Evolutionary conservation across 169 alveolate species (phyloP).

Genomic region (Plasmodium berghei): DNA sequence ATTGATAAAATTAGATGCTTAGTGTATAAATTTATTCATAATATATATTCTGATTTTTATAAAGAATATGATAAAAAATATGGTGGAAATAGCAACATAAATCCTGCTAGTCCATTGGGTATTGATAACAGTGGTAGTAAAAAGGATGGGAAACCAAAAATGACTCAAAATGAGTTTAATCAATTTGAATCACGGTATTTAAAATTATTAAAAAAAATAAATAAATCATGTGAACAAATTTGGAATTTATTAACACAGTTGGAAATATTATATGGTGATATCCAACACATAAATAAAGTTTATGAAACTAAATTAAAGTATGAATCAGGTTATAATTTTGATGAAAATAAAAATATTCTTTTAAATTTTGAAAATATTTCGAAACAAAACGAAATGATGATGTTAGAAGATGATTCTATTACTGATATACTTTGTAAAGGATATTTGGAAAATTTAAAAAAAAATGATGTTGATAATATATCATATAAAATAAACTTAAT

Average conservation of each 20-base stretch:
- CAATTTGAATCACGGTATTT: conserved; percentile 40
- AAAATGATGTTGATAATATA: conserved; percentile 54
- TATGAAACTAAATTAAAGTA: conserved; percentile 54
- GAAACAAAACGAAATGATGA: conserved; percentile 8
- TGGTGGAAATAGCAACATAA: neutral
- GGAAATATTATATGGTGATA: conserved; percentile 66
- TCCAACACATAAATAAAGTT: conserved; percentile 31
- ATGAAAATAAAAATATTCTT: conserved; percentile 66
- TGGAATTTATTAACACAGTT: conserved; percentile 65
- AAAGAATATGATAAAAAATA: conserved; percentile 18
- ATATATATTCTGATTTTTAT: conserved; percentile 38
- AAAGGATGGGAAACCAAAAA: conserved; percentile 1
- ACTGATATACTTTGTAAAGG: conserved; percentile 67
- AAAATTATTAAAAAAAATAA: conserved; percentile 62
- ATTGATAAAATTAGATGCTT: conserved; percentile 33
- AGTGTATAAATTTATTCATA: conserved; percentile 43
- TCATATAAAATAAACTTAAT: conserved; percentile 51
- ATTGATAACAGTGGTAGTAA: neutral
- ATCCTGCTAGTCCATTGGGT: neutral
- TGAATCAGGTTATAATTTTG: conserved; percentile 73
- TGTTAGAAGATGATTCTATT: conserved; percentile 35
- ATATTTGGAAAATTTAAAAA: conserved; percentile 60
- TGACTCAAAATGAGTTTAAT: conserved; percentile 47
- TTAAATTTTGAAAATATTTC: conserved; percentile 37
- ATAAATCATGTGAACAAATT: conserved; percentile 45